These are phyloP conservation scores for Cutaneotrichosporon sp. DNA, from an alignment of 1,284 basidiomycete genomes.

Conservation along the genomic window DNA sequence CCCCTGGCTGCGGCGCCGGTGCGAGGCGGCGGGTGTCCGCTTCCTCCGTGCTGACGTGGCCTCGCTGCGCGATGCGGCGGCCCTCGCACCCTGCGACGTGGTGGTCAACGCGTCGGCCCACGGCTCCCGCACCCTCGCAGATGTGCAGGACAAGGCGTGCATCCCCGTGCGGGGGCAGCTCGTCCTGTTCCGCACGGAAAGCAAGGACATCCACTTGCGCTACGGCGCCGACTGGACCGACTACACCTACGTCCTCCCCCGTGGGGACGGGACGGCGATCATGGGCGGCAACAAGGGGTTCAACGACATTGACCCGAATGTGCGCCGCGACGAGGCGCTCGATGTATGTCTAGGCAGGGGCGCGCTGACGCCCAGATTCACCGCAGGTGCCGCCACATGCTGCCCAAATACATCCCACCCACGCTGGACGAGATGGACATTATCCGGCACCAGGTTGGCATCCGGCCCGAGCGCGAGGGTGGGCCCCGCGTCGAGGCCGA, in stretches of 20 bases:
- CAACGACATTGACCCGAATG: constrained; percentile 8
- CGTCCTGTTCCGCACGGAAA: constrained; percentile 14
- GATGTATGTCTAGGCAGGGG: background rate
- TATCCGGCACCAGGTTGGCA: constrained; percentile 18
- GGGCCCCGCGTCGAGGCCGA: constrained; percentile 10
- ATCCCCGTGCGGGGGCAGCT: constrained; percentile 11
- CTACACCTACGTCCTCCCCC: constrained; percentile 20
- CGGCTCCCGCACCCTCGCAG: constrained; percentile 6
- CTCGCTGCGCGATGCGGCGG: constrained; percentile 10
- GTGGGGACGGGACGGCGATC: constrained; percentile 21
- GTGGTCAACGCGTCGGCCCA: constrained; percentile 7
- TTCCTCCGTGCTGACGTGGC: constrained; percentile 18
- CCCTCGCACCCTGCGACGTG: constrained; percentile 14
- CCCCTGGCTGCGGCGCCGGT: constrained; percentile 9
- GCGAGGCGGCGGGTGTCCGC: constrained; percentile 6
- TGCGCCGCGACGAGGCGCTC: background rate
- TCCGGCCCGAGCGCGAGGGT: constrained; percentile 19
- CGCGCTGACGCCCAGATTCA: constrained; percentile 11
- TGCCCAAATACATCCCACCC: constrained; percentile 16
- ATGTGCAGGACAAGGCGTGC: constrained; percentile 6
- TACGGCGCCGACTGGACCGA: constrained; percentile 12
- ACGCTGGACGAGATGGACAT: constrained; percentile 22
- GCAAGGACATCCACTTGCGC: constrained; percentile 14
- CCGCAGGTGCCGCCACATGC: constrained; percentile 15
- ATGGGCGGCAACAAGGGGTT: constrained; percentile 20